Conservation (phyloP, 164 flowering plant genomes). For the Magnolia changhungtana region DNA sequence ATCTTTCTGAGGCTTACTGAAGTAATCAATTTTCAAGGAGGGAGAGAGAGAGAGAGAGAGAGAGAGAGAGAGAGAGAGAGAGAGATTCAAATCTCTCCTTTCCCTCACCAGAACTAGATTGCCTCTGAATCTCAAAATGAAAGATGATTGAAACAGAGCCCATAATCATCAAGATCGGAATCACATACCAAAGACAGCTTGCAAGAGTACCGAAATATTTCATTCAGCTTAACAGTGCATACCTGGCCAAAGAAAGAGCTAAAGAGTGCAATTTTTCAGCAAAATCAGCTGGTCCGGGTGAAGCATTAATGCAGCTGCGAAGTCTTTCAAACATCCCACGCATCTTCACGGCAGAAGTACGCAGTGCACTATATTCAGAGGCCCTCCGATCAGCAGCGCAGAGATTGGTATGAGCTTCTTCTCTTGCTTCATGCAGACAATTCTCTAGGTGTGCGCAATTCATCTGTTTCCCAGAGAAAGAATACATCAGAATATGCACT, state of each 20-base stretch:
- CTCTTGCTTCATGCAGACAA: slow-evolving; percentile 95
- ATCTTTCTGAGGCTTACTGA: no score
- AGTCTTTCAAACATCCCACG: slow-evolving; percentile 86
- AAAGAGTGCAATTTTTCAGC: slow-evolving; percentile 71
- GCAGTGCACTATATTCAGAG: slow-evolving; percentile 78
- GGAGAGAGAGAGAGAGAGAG: no score
- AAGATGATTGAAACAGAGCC: no score
- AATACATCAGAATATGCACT: not conserved
- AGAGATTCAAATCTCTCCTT: no score
- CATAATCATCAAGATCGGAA: no score
- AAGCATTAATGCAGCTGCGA: slow-evolving; percentile 53
- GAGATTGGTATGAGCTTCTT: slow-evolving; percentile 97
- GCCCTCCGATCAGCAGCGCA: slow-evolving; percentile 95
- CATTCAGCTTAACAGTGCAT: slow-evolving; percentile 18
- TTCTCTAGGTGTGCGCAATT: slow-evolving; percentile 98
- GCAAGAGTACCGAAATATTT: not conserved
- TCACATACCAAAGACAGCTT: no score
- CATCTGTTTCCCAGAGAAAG: slow-evolving; percentile 52
- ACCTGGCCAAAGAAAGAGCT: slow-evolving; percentile 87
- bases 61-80: no score
- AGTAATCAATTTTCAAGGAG: no score
- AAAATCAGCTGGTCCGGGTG: slow-evolving; percentile 61
- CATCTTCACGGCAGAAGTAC: slow-evolving; percentile 87
- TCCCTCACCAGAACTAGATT: no score
- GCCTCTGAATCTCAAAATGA: no score